Evolutionary conservation across 106 monocot genomes (phyloP).

Genomic region (Apostasia shenzhenica): DNA sequence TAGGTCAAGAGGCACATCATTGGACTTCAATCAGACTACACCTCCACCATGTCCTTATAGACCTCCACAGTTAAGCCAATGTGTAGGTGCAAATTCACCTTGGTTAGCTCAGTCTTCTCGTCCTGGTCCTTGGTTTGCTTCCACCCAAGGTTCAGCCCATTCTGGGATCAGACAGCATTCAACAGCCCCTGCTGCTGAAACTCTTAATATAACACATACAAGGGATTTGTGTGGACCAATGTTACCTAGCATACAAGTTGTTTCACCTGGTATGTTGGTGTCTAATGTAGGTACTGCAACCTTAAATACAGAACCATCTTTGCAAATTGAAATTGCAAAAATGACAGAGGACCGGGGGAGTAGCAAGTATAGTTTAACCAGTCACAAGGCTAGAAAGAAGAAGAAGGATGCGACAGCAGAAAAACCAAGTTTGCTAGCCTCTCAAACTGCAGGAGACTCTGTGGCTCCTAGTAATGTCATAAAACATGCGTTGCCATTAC

Average conservation of each 20-base stretch:
- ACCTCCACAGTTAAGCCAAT: conserved; percentile 37
- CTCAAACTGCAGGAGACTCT: conserved; percentile 23
- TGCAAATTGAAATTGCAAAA: conserved; percentile 24
- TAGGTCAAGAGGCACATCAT: conserved; percentile 31
- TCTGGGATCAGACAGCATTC: conserved; percentile 23
- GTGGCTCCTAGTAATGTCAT: conserved; percentile 16
- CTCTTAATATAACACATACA: conserved; percentile 26
- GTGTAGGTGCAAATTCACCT: conserved; percentile 24
- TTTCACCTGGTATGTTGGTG: conserved; percentile 29
- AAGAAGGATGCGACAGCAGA: conserved; percentile 34
- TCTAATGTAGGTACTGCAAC: conserved; percentile 12
- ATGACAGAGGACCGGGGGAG: conserved; percentile 11
- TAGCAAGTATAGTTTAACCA: conserved; percentile 19
- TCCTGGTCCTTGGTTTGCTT: conserved; percentile 32
- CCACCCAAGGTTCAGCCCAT: conserved; percentile 30
- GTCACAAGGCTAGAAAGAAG: conserved; percentile 58
- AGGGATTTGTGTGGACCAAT: conserved; percentile 29
- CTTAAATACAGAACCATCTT: conserved; percentile 14
- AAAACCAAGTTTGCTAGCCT: conserved; percentile 12
- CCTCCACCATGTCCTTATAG: conserved; percentile 50
- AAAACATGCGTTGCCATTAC: conserved; percentile 9
- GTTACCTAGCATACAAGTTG: conserved; percentile 23
- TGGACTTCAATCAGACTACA: conserved; percentile 42
- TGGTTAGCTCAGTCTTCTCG: conserved; percentile 34
- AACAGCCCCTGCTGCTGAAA: conserved; percentile 29